Percentiles rank a stretch among this genome's conserved stretches.
phyloP scores from a whole-genome alignment of 345 rosid species.

The Bretschneidera sinensis region DNA sequence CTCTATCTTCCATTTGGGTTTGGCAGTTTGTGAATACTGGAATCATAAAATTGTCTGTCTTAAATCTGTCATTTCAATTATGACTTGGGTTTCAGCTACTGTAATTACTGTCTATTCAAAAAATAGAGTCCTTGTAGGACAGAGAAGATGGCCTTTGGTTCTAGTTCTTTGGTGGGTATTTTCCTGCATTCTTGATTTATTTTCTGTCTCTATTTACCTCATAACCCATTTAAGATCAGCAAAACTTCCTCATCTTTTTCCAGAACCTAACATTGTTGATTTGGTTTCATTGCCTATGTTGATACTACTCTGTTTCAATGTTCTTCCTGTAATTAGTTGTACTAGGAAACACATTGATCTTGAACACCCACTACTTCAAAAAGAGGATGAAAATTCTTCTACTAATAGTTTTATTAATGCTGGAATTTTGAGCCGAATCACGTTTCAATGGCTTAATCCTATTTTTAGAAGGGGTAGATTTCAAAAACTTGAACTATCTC shows the following conservation, averaged over 20 bases:
- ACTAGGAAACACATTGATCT: slow-evolving; percentile 15
- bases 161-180: slow-evolving; percentile 52
- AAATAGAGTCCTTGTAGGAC: slow-evolving; percentile 12
- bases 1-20: slow-evolving; percentile 26
- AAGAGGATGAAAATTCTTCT: slow-evolving; percentile 10
- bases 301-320: slow-evolving; percentile 30
- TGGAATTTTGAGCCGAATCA: slow-evolving; percentile 44
- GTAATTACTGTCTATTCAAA: slow-evolving; percentile 22
- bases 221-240: slow-evolving; percentile 19
- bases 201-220: slow-evolving; percentile 25
- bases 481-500: slow-evolving; percentile 40
- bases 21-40: slow-evolving; percentile 34
- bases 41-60: slow-evolving; percentile 4
- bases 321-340: slow-evolving; percentile 8
- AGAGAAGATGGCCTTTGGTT: slow-evolving; percentile 39
- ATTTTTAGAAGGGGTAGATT: slow-evolving; percentile 36
- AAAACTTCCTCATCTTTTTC: slow-evolving; percentile 22
- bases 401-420: slow-evolving; percentile 23
- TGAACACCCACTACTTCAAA: slow-evolving; percentile 31
- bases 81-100: slow-evolving; percentile 43
- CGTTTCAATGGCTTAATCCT: slow-evolving; percentile 58
- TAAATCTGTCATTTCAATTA: slow-evolving; percentile 16
- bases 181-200: slow-evolving; percentile 22
- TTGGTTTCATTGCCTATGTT: slow-evolving; percentile 38
- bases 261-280: slow-evolving; percentile 29